Evolutionary conservation across 352 stramenopile species (phyloP).

Genomic region (Pythium diclinum): DNA sequence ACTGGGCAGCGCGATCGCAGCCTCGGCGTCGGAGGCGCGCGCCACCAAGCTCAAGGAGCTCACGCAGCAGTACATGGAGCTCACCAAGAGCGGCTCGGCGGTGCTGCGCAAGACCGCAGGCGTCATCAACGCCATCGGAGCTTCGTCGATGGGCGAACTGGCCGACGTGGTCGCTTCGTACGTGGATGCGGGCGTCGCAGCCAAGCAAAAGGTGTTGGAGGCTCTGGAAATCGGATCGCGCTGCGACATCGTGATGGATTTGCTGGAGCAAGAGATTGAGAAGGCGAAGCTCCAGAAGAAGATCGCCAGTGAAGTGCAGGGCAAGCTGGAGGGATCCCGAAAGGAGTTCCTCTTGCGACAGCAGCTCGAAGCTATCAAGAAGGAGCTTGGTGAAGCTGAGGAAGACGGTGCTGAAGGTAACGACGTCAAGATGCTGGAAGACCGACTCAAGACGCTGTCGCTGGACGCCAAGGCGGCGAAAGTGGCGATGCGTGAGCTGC

Average conservation of each 20-base stretch:
- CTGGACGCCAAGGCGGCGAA: slow-evolving; percentile 57
- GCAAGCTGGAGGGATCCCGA: slow-evolving; percentile 62
- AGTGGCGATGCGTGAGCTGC: slow-evolving; percentile 56
- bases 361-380: slow-evolving; percentile 99
- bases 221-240: slow-evolving; percentile 38
- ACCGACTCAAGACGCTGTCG: slow-evolving; percentile 47
- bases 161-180: slow-evolving; percentile 73
- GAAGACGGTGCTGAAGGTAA: slow-evolving; percentile 40
- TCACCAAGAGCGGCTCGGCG: slow-evolving; percentile 51
- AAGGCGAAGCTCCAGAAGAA: slow-evolving; percentile 61
- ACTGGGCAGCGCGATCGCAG: background rate
- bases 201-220: slow-evolving; percentile 65
- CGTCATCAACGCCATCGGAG: slow-evolving; percentile 61
- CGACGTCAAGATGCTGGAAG: slow-evolving; percentile 60
- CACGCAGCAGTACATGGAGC: slow-evolving; percentile 64
- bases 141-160: slow-evolving; percentile 55
- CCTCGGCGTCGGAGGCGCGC: slow-evolving; percentile 32
- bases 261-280: slow-evolving; percentile 59
- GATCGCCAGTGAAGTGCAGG: slow-evolving; percentile 67
- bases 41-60: slow-evolving; percentile 56
- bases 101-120: slow-evolving; percentile 53
- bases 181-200: slow-evolving; percentile 44
- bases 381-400: slow-evolving; percentile 89
- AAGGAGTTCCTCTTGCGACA: slow-evolving; percentile 96
- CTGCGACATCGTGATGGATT: slow-evolving; percentile 43